Evolutionary conservation across 371 early-diverging fungal genomes (phyloP).

Genomic region (Mortierella sp.): DNA sequence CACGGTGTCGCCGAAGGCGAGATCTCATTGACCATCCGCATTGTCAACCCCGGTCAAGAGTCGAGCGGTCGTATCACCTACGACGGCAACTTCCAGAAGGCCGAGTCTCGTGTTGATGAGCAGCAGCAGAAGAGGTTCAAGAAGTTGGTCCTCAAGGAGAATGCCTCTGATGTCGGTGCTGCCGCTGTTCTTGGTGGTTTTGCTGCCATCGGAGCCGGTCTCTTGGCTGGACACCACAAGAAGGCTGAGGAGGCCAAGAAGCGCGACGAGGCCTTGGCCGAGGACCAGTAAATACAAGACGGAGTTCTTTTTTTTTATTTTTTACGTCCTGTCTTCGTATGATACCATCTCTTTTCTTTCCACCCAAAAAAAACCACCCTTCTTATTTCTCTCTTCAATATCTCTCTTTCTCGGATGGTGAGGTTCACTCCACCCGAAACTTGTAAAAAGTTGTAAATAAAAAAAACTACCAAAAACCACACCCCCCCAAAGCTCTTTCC

Average conservation of each 20-base stretch:
- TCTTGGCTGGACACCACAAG: not conserved
- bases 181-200: slow-evolving; percentile 59
- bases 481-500: no score
- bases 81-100: slow-evolving; percentile 21
- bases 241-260: slow-evolving; percentile 13
- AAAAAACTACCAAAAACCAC: not conserved
- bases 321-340: no score
- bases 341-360: not conserved
- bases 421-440: not conserved
- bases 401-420: not conserved
- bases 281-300: slow-evolving; percentile 2
- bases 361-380: not conserved
- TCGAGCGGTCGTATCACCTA: not conserved
- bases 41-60: slow-evolving; percentile 1
- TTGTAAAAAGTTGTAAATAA: slow-evolving; percentile 13
- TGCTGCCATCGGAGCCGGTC: slow-evolving; percentile 23
- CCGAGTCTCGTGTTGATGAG: slow-evolving; percentile 59
- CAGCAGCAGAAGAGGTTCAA: slow-evolving; percentile 62
- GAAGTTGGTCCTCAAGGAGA: slow-evolving; percentile 57
- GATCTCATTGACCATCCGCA: slow-evolving; percentile 49
- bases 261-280: not conserved
- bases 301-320: not conserved
- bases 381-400: not conserved
- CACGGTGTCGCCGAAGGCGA: slow-evolving; percentile 61
- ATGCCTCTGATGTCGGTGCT: slow-evolving; percentile 58